A percentile compares a stretch with the other conserved stretches of the same genome.
phyloP scores from a whole-genome alignment of 257 asterid genomes.

The Gynochthodes officinalis region DNA sequence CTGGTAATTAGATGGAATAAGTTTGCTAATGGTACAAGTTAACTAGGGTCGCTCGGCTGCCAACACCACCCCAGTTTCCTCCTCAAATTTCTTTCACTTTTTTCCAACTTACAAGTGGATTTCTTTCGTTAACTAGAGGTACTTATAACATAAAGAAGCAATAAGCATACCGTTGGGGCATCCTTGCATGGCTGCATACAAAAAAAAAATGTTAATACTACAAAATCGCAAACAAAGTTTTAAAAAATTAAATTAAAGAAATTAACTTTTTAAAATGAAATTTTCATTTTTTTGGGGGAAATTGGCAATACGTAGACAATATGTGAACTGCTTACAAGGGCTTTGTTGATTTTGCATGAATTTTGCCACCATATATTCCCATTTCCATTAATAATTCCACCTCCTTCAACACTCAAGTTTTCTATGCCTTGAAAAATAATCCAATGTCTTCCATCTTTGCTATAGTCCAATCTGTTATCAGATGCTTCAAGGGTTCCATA shows the following conservation, averaged over 20 bases:
- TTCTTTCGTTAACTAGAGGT: too few species aligned
- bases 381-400: conserved; percentile 65
- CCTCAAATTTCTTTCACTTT: too few species aligned
- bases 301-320: too few species aligned
- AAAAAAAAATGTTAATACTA: background rate
- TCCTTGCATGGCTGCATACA: conserved; percentile 60
- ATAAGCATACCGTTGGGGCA: conserved; percentile 84
- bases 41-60: too few species aligned
- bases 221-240: conserved; percentile 34
- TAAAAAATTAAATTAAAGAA: too few species aligned
- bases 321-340: conserved; percentile 18
- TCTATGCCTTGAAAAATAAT: conserved; percentile 40
- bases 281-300: too few species aligned
- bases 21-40: too few species aligned
- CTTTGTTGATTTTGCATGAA: conserved; percentile 54
- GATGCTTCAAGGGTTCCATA: conserved; percentile 59
- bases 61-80: too few species aligned
- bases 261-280: too few species aligned
- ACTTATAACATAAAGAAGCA: background rate
- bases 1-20: too few species aligned
- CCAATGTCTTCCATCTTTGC: conserved; percentile 55
- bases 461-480: conserved; percentile 39
- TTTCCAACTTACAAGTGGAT: too few species aligned
- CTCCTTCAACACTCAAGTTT: conserved; percentile 62
- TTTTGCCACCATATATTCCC: conserved; percentile 87